These are phyloP conservation scores for Phaeosphaeriaceae sp. DNA, from an alignment of 2,329 filamentous ascomycete species.

Conservation along the genomic window DNA sequence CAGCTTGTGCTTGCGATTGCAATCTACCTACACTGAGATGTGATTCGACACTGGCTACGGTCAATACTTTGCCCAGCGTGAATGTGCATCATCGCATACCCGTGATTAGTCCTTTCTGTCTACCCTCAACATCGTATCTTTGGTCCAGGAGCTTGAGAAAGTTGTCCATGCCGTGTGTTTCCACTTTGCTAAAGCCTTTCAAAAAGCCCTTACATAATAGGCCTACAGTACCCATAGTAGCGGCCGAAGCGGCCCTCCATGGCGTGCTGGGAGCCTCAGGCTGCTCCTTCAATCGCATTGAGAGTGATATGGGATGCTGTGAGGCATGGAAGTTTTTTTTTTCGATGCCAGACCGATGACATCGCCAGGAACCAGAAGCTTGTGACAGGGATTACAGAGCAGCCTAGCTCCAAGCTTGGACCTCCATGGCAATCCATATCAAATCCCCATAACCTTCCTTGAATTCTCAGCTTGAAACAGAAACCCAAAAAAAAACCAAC, in stretches of 20 bases:
- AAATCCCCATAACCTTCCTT: too few relatives aligned
- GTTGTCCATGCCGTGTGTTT: conserved; percentile 75
- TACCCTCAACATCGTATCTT: conserved; percentile 68
- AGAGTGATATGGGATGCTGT: conserved; percentile 15
- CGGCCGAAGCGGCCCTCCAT: conserved; percentile 76
- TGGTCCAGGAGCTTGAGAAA: conserved; percentile 79
- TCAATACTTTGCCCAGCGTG: background rate
- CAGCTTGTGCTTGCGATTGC: conserved; percentile 4
- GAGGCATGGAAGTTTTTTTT: conserved; percentile 26
- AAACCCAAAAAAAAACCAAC: too few relatives aligned
- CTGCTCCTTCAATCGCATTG: conserved; percentile 53
- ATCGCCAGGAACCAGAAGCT: conserved; percentile 23
- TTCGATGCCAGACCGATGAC: conserved; percentile 21
- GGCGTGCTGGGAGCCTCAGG: conserved; percentile 64
- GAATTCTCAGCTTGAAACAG: too few relatives aligned
- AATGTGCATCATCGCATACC: conserved; percentile 57
- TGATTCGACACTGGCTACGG: conserved; percentile 78
- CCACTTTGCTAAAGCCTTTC: conserved; percentile 73
- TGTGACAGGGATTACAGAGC: conserved; percentile 17
- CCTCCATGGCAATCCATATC: background rate
- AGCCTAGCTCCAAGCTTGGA: background rate
- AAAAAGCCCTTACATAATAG: conserved; percentile 76
- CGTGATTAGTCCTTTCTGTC: conserved; percentile 81
- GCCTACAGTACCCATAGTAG: conserved; percentile 76
- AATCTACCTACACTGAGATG: conserved; percentile 78